Percentiles rank a stretch among this genome's conserved stretches.
Conservation (phyloP, 2,329 filamentous ascomycete species). For the Cadophora gregata region DNA sequence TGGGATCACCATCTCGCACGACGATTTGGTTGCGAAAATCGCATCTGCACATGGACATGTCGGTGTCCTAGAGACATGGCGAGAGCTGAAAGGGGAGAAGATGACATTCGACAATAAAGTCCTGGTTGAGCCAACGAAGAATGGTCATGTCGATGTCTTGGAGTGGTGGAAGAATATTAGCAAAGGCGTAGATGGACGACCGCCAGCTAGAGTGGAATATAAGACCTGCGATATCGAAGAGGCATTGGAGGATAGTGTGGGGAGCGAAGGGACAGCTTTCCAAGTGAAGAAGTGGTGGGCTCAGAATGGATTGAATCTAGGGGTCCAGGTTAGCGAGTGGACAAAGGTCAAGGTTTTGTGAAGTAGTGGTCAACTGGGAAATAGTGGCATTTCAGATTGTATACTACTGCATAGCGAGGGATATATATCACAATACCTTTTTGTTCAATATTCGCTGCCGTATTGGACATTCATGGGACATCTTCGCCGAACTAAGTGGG, state of each 20-base stretch:
- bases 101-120: conserved; percentile 84
- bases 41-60: conserved; percentile 87
- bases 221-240: conserved; percentile 96
- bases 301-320: conserved; percentile 70
- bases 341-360: conserved; percentile 64
- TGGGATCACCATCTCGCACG: conserved; percentile 79
- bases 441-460: neutral
- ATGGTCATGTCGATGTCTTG: conserved; percentile 81
- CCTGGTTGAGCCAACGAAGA: conserved; percentile 84
- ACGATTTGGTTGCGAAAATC: conserved; percentile 74
- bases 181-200: conserved; percentile 56
- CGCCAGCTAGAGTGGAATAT: conserved; percentile 80
- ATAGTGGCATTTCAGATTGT: neutral
- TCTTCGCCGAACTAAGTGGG: neutral
- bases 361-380: neutral
- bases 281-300: conserved; percentile 88
- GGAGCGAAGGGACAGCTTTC: conserved; percentile 63
- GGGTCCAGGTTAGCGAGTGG: conserved; percentile 74
- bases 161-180: conserved; percentile 85
- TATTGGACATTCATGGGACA: neutral
- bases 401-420: conserved; percentile 5
- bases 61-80: conserved; percentile 83
- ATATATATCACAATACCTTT: neutral
- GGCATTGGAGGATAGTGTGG: conserved; percentile 85
- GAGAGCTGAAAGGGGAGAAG: conserved; percentile 73